Conservation (phyloP, 1,284 basidiomycete species). For the Serendipita sp. region DNA sequence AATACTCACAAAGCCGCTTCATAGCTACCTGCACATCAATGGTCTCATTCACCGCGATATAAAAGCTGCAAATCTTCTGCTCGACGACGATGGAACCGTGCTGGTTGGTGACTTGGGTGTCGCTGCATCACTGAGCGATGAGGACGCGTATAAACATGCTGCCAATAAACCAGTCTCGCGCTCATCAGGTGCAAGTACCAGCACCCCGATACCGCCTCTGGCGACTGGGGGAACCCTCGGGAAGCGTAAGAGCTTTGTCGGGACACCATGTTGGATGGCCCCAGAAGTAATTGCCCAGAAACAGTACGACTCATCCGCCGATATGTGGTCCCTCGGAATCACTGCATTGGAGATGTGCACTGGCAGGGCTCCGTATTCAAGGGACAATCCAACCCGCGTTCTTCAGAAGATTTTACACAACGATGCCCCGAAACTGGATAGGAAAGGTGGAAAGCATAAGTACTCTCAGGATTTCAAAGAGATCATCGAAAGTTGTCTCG, state of each 20-base stretch:
- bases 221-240: slow-evolving; percentile 24
- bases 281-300: slow-evolving; percentile 77
- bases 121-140: slow-evolving; percentile 64
- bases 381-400: slow-evolving; percentile 59
- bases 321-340: slow-evolving; percentile 88
- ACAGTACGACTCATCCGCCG: slow-evolving; percentile 72
- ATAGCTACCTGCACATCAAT: slow-evolving; percentile 72
- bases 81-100: slow-evolving; percentile 80
- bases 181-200: background rate
- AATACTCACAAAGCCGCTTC: background rate
- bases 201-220: slow-evolving; percentile 15
- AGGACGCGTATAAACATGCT: slow-evolving; percentile 21
- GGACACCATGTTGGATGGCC: slow-evolving; percentile 93
- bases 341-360: slow-evolving; percentile 75
- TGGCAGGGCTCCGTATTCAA: slow-evolving; percentile 68
- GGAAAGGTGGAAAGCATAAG: slow-evolving; percentile 55
- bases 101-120: slow-evolving; percentile 80
- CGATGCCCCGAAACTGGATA: slow-evolving; percentile 57
- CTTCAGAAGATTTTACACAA: slow-evolving; percentile 64
- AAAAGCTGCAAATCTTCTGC: slow-evolving; percentile 79
- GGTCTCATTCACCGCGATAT: slow-evolving; percentile 82
- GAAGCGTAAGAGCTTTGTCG: slow-evolving; percentile 77
- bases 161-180: slow-evolving; percentile 13
- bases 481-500: slow-evolving; percentile 64
- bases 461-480: slow-evolving; percentile 76